Base-by-base conservation (phyloP, 225 moss, liverwort and hornwort species). In the Straminergon stramineum region DNA sequence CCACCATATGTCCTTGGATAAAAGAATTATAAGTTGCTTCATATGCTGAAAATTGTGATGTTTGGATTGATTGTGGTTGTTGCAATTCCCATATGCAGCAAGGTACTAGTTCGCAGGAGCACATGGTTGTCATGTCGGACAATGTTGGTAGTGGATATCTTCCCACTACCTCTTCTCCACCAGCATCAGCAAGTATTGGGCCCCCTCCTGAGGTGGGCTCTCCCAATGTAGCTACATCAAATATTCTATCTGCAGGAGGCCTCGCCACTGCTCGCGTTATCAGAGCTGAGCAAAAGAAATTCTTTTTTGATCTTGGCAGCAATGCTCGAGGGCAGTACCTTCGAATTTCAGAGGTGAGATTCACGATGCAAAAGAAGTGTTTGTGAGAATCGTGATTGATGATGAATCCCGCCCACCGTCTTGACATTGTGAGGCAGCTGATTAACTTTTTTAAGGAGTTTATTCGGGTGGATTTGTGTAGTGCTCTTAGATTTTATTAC, bases 281-380 rank as follows among this genome's bases (percentile, higher is more conserved):
- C 66, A 89, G 95, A 88, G 95, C 94, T 45, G 95, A 95, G 87
- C 95, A 95, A 63, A 95, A 95, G 87, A 95, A 95, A 66, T 95
- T 95, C 89, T 95, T 95, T 85, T 95, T 95, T 51, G 95, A 95
- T 81, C 95, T 95, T 65, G 95, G 95, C 76, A 94, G 93, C 91
- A 95, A 95, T 92, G 95, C 94, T 84, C 86, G 95, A 87, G 95
- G 95, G 82, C 95, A 95, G 83, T 95, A 95, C 81, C 93, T 95
- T 70, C 94, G 95, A 81, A 95, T 95, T 87, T 95, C 95, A 83
- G 95, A 95, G 95, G 95, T 94, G 84, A 90, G 93, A 39, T 83
- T 56, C 39, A 74, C 55, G 53, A 87, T n/a, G 75, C 43, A 57
- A 70, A 69, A 35, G 62, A 84, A 87, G 52, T 67, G 60, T 83